Evolutionary conservation across 169 alveolate genomes (phyloP).

Genomic region (Plasmodium fragile): DNA sequence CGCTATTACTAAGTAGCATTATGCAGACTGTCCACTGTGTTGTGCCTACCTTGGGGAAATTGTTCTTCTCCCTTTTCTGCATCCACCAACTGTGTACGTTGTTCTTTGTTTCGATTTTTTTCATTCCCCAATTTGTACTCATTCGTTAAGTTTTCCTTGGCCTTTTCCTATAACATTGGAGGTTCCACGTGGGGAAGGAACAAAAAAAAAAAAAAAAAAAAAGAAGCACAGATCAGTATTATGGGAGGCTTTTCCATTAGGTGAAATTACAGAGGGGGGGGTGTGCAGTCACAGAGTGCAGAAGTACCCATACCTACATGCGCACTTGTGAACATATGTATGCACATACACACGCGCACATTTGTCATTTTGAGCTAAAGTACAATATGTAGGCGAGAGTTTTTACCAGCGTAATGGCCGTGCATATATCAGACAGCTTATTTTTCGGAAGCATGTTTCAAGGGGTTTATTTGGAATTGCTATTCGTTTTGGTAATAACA

Average conservation of each 20-base stretch:
- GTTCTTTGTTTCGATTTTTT: constrained; percentile 11
- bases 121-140: constrained; percentile 26
- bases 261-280: not conserved
- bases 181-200: not conserved
- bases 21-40: not conserved
- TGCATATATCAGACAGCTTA: constrained; percentile 51
- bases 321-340: not conserved
- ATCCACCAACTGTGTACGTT: not conserved
- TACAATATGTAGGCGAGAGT: not conserved
- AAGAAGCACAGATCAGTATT: not conserved
- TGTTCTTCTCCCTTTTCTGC: constrained; percentile 12
- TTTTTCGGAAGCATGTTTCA: constrained; percentile 61
- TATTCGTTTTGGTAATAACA: constrained; percentile 11
- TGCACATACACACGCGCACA: not conserved
- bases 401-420: constrained; percentile 59
- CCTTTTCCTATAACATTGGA: constrained; percentile 35
- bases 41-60: not conserved
- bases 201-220: not conserved
- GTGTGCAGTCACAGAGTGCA: not conserved
- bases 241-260: not conserved
- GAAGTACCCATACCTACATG: not conserved
- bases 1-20: not conserved
- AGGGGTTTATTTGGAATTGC: not conserved
- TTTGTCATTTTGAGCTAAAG: not conserved
- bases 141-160: constrained; percentile 41